phyloP scores from a whole-genome alignment of 768 basidiomycete genomes.

The Russula ochroleuca region DNA sequence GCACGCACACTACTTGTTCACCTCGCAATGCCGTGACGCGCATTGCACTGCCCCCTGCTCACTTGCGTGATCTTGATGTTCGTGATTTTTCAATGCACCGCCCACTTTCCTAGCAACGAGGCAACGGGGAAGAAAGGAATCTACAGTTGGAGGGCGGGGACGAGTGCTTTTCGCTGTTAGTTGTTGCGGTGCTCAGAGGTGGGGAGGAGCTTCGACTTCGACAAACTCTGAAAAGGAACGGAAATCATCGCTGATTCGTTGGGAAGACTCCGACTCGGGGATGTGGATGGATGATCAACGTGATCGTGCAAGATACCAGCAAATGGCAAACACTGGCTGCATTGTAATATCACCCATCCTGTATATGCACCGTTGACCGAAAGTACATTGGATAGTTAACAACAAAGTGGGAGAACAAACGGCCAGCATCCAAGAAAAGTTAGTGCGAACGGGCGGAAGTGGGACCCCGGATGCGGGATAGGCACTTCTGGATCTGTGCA shows the following conservation, averaged over 20 bases:
- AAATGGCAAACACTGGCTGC: conserved; percentile 5
- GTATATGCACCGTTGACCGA: too few species aligned
- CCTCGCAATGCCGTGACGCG: neutral
- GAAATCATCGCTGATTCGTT: neutral
- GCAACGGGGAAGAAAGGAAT: neutral
- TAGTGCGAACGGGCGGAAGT: neutral
- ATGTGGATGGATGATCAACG: neutral
- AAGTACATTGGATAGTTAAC: neutral
- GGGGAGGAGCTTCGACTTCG: neutral
- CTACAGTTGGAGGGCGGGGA: neutral
- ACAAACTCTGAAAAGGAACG: neutral
- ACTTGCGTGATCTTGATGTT: neutral
- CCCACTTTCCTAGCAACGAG: neutral
- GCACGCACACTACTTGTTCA: too few species aligned
- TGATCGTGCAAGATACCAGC: neutral
- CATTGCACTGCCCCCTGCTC: neutral
- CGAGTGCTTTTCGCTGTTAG: neutral
- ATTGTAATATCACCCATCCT: neutral
- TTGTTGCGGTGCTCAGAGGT: neutral
- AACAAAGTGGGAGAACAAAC: neutral
- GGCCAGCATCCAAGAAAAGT: neutral
- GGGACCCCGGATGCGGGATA: conserved; percentile 15
- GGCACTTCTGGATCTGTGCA: conserved; percentile 10
- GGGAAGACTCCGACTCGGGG: neutral
- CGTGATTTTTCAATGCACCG: neutral